A percentile compares a stretch with the other conserved stretches of the same genome.
These are phyloP conservation scores for Phaseolus lunatus DNA, from an alignment of 306 rosid species.

Conservation along the genomic window DNA sequence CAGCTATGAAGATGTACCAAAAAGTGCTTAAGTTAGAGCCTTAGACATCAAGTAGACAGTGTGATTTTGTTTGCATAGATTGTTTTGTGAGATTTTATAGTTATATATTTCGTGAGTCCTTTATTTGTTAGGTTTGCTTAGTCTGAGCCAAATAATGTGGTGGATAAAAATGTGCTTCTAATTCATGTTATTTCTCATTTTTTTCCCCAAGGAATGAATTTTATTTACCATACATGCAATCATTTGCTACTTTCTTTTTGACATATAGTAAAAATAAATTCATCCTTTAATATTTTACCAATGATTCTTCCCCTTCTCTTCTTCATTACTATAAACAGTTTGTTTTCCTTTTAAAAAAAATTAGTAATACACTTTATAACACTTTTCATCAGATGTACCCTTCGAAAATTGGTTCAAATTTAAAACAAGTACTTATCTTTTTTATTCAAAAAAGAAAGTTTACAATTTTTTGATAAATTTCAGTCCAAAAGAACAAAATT, in stretches of 20 bases:
- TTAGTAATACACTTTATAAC: too few relatives aligned
- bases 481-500: too few relatives aligned
- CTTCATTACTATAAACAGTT: not conserved
- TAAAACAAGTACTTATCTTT: too few relatives aligned
- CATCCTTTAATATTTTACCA: not conserved
- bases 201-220: conserved; percentile 33
- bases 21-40: conserved; percentile 47
- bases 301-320: not conserved
- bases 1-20: conserved; percentile 53
- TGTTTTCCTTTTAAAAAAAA: not conserved
- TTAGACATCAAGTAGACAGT: conserved; percentile 58
- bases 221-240: conserved; percentile 33
- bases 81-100: conserved; percentile 66
- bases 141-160: conserved; percentile 59
- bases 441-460: too few relatives aligned
- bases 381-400: too few relatives aligned
- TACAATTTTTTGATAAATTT: too few relatives aligned
- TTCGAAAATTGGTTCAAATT: too few relatives aligned
- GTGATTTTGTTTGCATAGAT: conserved; percentile 58
- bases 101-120: conserved; percentile 53
- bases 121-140: conserved; percentile 51
- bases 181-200: conserved; percentile 47
- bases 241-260: conserved; percentile 10
- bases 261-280: not conserved
- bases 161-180: conserved; percentile 57